Conservation (phyloP, 345 rosid genomes). For the Isatis tinctoria region DNA sequence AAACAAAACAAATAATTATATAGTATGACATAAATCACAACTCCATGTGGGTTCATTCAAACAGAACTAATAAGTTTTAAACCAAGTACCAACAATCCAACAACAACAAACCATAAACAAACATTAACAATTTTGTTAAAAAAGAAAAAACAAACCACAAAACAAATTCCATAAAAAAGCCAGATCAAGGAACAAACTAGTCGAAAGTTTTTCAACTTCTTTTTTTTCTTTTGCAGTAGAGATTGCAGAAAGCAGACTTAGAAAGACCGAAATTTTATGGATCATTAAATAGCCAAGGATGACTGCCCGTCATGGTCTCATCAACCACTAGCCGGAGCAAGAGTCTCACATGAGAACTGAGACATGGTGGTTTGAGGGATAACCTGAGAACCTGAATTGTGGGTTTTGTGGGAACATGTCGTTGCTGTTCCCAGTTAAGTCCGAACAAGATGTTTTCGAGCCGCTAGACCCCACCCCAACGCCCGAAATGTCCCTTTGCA, state of each 20-base stretch:
- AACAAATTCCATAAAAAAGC: neutral
- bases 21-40: constrained; percentile 9
- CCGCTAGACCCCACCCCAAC: constrained; percentile 33
- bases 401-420: constrained; percentile 19
- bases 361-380: constrained; percentile 30
- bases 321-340: constrained; percentile 3
- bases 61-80: neutral
- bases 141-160: constrained; percentile 13
- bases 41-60: neutral
- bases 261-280: neutral
- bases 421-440: constrained; percentile 23
- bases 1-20: neutral
- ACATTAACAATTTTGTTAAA: too few relatives aligned
- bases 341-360: constrained; percentile 33
- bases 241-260: constrained; percentile 1
- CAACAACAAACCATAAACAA: constrained; percentile 5
- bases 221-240: neutral
- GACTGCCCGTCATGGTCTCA: constrained; percentile 54
- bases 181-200: neutral
- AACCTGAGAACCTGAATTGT: constrained; percentile 28
- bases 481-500: constrained; percentile 6
- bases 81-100: neutral
- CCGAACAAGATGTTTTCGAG: constrained; percentile 30
- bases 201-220: neutral
- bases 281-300: constrained; percentile 70